Evolutionary conservation across 2,329 filamentous ascomycete genomes (phyloP).

Genomic region (Colletotrichum cordylinicola): DNA sequence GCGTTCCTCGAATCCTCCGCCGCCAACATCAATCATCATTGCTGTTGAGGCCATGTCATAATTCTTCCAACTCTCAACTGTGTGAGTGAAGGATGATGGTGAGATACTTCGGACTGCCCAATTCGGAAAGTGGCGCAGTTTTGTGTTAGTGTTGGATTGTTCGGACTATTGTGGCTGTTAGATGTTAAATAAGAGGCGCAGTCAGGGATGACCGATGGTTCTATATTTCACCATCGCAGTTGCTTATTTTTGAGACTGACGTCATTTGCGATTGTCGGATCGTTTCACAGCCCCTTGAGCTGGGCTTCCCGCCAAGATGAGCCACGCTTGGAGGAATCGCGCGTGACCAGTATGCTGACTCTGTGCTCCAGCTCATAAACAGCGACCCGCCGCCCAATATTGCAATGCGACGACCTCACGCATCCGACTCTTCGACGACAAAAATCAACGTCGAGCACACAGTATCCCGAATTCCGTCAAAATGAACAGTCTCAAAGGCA

Average conservation of each 20-base stretch:
- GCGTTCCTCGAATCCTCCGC: not conserved
- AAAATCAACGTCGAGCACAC: fast-evolving
- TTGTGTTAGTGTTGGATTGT: not conserved
- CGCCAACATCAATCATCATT: not conserved
- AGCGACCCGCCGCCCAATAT: not conserved
- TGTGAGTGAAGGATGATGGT: not conserved
- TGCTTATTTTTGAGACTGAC: not conserved
- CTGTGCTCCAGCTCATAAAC: not conserved
- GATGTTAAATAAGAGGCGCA: not conserved
- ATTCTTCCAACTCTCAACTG: not conserved
- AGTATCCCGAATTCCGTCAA: not conserved
- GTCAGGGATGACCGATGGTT: not conserved
- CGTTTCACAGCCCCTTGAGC: not conserved
- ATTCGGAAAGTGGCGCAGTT: not conserved
- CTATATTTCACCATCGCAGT: not conserved
- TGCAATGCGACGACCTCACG: not conserved
- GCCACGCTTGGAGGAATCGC: not conserved
- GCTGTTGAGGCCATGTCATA: not conserved
- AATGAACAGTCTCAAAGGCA: not conserved
- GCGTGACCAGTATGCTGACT: not conserved
- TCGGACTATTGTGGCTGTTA: not conserved
- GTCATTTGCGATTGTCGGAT: not conserved
- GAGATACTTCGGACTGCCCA: not conserved
- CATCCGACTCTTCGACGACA: not conserved
- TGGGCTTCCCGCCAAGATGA: not conserved